A percentile compares a stretch with the other conserved stretches of the same genome.
Evolutionary conservation across 495 filamentous ascomycete species (phyloP).

Genomic region (Sphaerosporella brunnea): DNA sequence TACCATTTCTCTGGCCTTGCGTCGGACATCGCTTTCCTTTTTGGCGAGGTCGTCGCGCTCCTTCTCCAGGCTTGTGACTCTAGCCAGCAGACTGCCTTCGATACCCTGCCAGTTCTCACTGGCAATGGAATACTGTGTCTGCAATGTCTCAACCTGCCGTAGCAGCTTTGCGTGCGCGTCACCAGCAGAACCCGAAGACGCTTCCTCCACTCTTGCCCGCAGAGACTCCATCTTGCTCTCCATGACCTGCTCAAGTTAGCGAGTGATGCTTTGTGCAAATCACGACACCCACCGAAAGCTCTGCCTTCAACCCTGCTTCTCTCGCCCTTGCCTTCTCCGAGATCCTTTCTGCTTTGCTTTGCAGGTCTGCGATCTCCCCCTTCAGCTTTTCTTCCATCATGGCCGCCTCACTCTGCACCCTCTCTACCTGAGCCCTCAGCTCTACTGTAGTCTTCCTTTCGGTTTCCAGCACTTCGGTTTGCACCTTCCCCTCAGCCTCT

Average conservation of each 20-base stretch:
- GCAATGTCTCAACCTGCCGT: conserved; percentile 85
- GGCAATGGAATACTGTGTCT: conserved; percentile 85
- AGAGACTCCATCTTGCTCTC: conserved; percentile 85
- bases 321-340: conserved; percentile 48
- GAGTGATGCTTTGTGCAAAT: not conserved
- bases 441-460: conserved; percentile 48
- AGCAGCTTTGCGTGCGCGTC: conserved; percentile 82
- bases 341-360: conserved; percentile 55
- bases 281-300: conserved; percentile 39
- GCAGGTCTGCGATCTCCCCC: conserved; percentile 48
- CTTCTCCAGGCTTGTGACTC: conserved; percentile 60
- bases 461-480: conserved; percentile 50
- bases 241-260: conserved; percentile 35
- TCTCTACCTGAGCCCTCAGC: conserved; percentile 55
- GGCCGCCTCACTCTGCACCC: conserved; percentile 57
- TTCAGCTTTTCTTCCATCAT: conserved; percentile 50
- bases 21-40: conserved; percentile 66
- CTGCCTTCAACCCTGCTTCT: conserved; percentile 66
- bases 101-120: conserved; percentile 97
- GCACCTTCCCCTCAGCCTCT: conserved; percentile 46
- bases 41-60: conserved; percentile 74
- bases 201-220: conserved; percentile 73
- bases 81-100: conserved; percentile 59
- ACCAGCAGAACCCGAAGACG: conserved; percentile 58
- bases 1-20: conserved; percentile 74